Evolutionary conservation across 352 stramenopile species (phyloP), one percentile per base, ranked within the genome.

Genomic region (Phytophthora constricta): DNA sequence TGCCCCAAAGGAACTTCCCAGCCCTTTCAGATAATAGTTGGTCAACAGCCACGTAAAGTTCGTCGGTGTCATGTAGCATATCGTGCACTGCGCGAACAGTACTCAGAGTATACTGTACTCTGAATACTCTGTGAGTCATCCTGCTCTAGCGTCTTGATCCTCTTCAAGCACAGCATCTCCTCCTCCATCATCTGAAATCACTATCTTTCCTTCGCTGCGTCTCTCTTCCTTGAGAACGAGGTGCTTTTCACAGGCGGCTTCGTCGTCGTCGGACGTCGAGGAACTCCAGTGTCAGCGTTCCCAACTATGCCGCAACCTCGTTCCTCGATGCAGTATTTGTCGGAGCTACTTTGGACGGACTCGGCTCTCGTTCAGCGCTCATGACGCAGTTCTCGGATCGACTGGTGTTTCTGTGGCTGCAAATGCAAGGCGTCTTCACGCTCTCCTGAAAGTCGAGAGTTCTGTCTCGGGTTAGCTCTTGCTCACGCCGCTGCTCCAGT

Each of bases 361-460:
- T 68, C 2, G 25, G 13, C 8, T 67, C 53, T 16, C 34, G 39
- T 16, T 58, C 43, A 34, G 45, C 47, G 33, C 57, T 28, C 48
- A 65, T 65, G 47, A 51, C 55, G 13, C 56, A 72, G 27, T 47
- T 67, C 19, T 52, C 56, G 5, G 62, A 62, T 2, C 60, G 42
- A 51, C 45, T 64, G 0, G 62, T 72, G 33, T 70, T 79, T 9
- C 75, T 68, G 13, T 63, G 65, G 50, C 69, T 80, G 56, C 75
- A 84, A 53, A 84, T 84, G 22, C 75, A 84, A 1, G 75, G 75
- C 4, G 75, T 81, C 26, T 55, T 72, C 16, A 84, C 70, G n/a
- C 70, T 71, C 10, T 64, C 75, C 25, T 80, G 72, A 1, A 84
- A 54, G 13, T 81, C 72, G 23, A 72, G 33, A 0, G 65, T 49